Conservation (phyloP, 192 early-diverging fungal genomes). For the Diversispora eburnea region DNA sequence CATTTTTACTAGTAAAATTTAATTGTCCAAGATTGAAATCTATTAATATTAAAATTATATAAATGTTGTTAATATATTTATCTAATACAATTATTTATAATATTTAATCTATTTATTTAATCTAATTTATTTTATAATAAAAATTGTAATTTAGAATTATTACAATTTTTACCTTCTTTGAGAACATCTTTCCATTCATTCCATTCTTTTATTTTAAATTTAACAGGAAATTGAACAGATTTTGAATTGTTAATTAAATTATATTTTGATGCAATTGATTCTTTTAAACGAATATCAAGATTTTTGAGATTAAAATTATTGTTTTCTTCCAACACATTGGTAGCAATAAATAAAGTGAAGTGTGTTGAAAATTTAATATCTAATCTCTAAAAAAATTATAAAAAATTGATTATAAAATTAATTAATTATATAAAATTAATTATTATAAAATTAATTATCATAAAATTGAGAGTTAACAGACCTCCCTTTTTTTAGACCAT, state of each 20-base stretch:
- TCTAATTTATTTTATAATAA: too few species aligned
- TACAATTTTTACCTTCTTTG: constrained; percentile 2
- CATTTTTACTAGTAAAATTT: constrained; percentile 22
- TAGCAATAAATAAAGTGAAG: constrained; percentile 26
- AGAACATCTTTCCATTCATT: background rate
- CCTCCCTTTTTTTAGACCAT: constrained; percentile 48
- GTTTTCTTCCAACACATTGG: background rate
- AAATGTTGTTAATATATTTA: background rate
- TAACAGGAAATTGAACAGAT: constrained; percentile 29
- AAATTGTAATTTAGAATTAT: background rate
- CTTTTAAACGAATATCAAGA: background rate
- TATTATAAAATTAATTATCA: background rate
- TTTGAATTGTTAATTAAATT: background rate
- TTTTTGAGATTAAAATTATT: background rate
- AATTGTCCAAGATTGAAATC: background rate
- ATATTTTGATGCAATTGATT: constrained; percentile 5
- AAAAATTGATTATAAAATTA: background rate
- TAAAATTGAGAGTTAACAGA: constrained; percentile 6
- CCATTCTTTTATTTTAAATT: constrained; percentile 27
- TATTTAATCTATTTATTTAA: too few species aligned
- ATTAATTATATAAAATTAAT: background rate
- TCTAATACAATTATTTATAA: too few species aligned
- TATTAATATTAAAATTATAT: background rate
- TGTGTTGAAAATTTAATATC: constrained; percentile 33
- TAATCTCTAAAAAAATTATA: constrained; percentile 28